These are phyloP conservation scores for Microdochium trichocladiopsis DNA, from an alignment of 2,329 filamentous ascomycete species.

Conservation along the genomic window DNA sequence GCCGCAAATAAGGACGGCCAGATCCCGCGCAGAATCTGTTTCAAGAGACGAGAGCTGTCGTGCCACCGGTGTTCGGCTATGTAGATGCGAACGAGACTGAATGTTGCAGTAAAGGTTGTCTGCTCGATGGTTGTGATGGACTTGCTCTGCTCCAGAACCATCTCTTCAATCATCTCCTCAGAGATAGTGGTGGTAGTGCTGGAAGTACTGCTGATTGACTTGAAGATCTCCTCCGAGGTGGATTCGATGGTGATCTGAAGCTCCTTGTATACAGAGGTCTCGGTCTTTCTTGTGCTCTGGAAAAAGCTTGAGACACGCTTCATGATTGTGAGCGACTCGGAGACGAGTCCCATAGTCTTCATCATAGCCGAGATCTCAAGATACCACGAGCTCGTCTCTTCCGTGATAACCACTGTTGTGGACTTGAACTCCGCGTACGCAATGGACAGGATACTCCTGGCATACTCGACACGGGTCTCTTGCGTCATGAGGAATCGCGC, in stretches of 20 bases:
- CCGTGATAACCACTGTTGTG: constrained; percentile 28
- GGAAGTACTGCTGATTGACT: constrained; percentile 22
- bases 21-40: constrained; percentile 31
- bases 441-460: constrained; percentile 34
- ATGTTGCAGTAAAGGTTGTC: constrained; percentile 30
- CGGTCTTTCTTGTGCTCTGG: constrained; percentile 24
- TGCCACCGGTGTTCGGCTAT: constrained; percentile 36
- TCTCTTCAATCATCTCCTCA: constrained; percentile 32
- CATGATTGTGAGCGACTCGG: constrained; percentile 37
- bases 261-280: constrained; percentile 27
- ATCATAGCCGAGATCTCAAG: constrained; percentile 33
- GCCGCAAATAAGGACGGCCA: constrained; percentile 38
- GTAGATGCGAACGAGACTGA: constrained; percentile 30
- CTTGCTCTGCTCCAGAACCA: constrained; percentile 32
- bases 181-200: constrained; percentile 22
- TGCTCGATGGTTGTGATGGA: constrained; percentile 29
- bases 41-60: constrained; percentile 36
- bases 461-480: constrained; percentile 31
- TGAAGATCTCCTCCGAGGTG: constrained; percentile 32
- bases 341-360: constrained; percentile 34
- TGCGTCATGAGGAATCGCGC: constrained; percentile 35
- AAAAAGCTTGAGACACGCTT: constrained; percentile 28
- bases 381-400: constrained; percentile 26
- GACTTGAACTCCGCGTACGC: constrained; percentile 42
- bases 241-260: constrained; percentile 33